Percentiles rank a stretch among this genome's conserved stretches.
Conservation (phyloP, 257 asterid species). For the Solanum ossicruentum region DNA sequence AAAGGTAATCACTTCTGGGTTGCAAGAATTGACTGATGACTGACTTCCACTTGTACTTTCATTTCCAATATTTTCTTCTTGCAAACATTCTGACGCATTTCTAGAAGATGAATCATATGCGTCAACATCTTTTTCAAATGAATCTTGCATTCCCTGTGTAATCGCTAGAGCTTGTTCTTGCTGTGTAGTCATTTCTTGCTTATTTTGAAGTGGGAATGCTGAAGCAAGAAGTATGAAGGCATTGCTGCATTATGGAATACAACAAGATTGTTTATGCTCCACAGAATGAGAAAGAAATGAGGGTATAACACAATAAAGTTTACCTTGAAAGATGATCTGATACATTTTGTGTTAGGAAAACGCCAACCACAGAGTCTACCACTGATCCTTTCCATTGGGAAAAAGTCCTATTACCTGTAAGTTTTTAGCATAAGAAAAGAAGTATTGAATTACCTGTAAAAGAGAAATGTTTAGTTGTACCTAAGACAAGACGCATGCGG, state of each 20-base stretch:
- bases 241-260: constrained; percentile 17
- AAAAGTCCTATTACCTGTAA: constrained; percentile 31
- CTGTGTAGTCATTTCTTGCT: not conserved
- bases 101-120: not conserved
- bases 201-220: constrained; percentile 16
- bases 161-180: not conserved
- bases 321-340: constrained; percentile 47
- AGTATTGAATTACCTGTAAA: not conserved
- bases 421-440: not conserved
- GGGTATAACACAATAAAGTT: not conserved
- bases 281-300: not conserved
- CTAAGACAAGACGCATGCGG: constrained; percentile 27
- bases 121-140: not conserved
- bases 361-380: constrained; percentile 47
- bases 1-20: not conserved
- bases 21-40: not conserved
- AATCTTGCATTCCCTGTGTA: not conserved
- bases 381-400: constrained; percentile 54
- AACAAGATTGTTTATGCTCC: not conserved
- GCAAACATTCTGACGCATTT: not conserved
- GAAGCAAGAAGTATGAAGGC: constrained; percentile 46
- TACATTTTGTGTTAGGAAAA: constrained; percentile 53
- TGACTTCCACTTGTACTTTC: not conserved
- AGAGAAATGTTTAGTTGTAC: constrained; percentile 9
- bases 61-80: not conserved